phyloP scores from a whole-genome alignment of 139 green algal genomes.

The Coccomyxa sp. region DNA sequence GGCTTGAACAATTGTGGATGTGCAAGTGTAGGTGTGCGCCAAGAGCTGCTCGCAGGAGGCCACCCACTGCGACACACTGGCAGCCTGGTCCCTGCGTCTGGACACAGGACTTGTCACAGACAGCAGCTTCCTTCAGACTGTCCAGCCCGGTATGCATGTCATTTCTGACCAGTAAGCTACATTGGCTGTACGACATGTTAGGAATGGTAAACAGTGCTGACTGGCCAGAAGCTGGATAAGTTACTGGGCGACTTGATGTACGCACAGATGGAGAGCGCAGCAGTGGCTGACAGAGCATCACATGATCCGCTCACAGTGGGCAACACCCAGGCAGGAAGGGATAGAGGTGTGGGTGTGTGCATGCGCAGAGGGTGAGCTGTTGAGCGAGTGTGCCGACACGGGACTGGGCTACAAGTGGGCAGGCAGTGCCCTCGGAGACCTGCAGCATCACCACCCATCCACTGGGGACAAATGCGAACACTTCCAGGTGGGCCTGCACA shows the following conservation, averaged over 20 bases:
- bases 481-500: neutral
- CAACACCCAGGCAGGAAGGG: no score
- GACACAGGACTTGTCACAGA: slow-evolving; percentile 7
- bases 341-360: no score
- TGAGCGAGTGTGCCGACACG: neutral
- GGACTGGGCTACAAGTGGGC: slow-evolving; percentile 8
- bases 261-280: no score
- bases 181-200: no score
- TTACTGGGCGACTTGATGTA: no score
- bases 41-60: neutral
- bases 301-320: no score
- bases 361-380: neutral
- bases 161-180: neutral
- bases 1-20: no score
- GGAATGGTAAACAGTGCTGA: no score
- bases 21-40: slow-evolving; percentile 3
- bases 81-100: neutral
- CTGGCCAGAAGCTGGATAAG: no score
- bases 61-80: neutral
- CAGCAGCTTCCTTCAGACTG: neutral
- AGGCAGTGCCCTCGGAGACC: neutral
- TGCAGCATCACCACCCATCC: neutral
- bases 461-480: slow-evolving; percentile 1
- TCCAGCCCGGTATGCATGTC: neutral
- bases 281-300: no score